Conservation (phyloP, 768 basidiomycete species). For the Suillus placidus region DNA sequence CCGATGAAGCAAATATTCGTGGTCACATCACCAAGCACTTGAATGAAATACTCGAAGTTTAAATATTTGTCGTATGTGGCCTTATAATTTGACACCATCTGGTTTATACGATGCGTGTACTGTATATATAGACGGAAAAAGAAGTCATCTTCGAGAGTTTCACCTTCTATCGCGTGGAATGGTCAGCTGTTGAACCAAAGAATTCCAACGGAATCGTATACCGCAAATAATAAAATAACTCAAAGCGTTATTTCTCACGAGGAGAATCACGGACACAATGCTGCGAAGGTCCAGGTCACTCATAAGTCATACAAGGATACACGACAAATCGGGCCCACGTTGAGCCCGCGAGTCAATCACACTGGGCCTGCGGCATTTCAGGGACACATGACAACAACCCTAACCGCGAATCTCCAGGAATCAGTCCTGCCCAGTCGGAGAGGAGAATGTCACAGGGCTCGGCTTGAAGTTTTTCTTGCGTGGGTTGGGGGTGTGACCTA, state of each 20-base stretch:
- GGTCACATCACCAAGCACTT: too few species aligned
- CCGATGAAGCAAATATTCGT: too few species aligned
- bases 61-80: too few species aligned
- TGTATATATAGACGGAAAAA: too few species aligned
- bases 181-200: neutral
- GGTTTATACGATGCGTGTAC: too few species aligned
- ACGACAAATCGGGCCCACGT: neutral
- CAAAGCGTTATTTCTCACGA: neutral
- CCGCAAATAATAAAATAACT: too few species aligned
- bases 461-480: neutral
- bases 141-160: too few species aligned
- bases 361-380: neutral
- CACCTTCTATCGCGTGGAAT: neutral
- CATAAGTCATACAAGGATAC: neutral
- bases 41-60: too few species aligned
- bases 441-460: neutral
- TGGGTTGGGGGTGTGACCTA: constrained; percentile 3
- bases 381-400: neutral
- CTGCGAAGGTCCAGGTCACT: neutral
- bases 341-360: neutral
- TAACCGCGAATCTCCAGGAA: neutral
- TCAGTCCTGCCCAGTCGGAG: neutral
- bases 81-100: too few species aligned
- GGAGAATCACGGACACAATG: neutral
- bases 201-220: too few species aligned